Evolutionary conservation across 2,329 filamentous ascomycete genomes (phyloP).

Genomic region (Verticillium nubilum): DNA sequence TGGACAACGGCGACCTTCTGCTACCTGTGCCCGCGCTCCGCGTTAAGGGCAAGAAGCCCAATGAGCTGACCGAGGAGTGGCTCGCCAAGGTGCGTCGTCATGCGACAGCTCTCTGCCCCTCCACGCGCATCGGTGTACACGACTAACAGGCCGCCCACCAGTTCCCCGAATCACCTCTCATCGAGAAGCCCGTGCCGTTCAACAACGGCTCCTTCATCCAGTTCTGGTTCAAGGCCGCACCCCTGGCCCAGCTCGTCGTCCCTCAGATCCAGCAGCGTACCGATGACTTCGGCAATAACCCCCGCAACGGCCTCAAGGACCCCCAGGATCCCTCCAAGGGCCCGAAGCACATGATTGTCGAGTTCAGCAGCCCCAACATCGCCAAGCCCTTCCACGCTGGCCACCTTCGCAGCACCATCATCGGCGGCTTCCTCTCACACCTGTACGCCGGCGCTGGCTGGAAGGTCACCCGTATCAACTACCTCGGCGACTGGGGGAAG

Average conservation of each 20-base stretch:
- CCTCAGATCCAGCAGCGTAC: slow-evolving; percentile 63
- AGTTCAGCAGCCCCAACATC: slow-evolving; percentile 83
- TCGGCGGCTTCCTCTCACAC: slow-evolving; percentile 71
- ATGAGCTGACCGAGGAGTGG: slow-evolving; percentile 58
- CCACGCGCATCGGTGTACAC: background rate
- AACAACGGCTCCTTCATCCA: slow-evolving; percentile 59
- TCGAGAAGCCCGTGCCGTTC: slow-evolving; percentile 62
- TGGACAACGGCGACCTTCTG: slow-evolving; percentile 79
- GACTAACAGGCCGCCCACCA: slow-evolving; percentile 20
- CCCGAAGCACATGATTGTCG: slow-evolving; percentile 65
- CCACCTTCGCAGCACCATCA: slow-evolving; percentile 73
- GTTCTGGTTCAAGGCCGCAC: slow-evolving; percentile 73
- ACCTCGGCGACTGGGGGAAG: slow-evolving; percentile 78
- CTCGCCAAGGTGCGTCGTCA: slow-evolving; percentile 43
- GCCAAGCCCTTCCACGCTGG: slow-evolving; percentile 80
- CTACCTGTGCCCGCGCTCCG: slow-evolving; percentile 75
- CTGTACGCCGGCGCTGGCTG: slow-evolving; percentile 66
- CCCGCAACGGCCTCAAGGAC: slow-evolving; percentile 54
- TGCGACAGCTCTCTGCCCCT: background rate
- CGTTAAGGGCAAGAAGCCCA: slow-evolving; percentile 65
- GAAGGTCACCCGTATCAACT: slow-evolving; percentile 71
- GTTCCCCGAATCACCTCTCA: slow-evolving; percentile 70
- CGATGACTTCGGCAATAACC: slow-evolving; percentile 59
- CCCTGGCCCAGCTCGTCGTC: slow-evolving; percentile 61
- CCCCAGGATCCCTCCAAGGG: slow-evolving; percentile 53